A percentile compares a stretch with the other conserved stretches of the same genome.
phyloP scores from a whole-genome alignment of 116 monocot species.

The Zostera marina region DNA sequence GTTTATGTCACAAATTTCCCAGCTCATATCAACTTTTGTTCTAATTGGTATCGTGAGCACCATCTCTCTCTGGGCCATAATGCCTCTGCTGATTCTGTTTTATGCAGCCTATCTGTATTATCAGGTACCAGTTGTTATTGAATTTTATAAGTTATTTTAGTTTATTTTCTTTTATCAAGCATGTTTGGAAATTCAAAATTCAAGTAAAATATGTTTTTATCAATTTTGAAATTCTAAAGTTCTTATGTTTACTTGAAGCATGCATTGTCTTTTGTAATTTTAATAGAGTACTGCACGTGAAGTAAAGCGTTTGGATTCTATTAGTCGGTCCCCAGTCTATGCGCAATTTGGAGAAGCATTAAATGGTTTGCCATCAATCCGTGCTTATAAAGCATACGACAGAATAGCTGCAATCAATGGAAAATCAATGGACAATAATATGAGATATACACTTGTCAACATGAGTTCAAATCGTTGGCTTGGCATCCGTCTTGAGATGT shows the following conservation, averaged over 20 bases:
- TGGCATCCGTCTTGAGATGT: constrained; percentile 71
- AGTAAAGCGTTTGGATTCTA: constrained; percentile 89
- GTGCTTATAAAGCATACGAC: constrained; percentile 96
- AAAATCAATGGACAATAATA: constrained; percentile 93
- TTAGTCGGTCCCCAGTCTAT: constrained; percentile 95
- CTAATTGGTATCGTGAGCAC: constrained; percentile 95
- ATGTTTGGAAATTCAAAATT: neutral
- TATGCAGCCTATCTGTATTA: constrained; percentile 94
- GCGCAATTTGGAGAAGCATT: constrained; percentile 95
- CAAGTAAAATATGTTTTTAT: too few species aligned
- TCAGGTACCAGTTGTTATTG: constrained; percentile 43
- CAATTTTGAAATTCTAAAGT: too few species aligned
- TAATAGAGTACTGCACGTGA: constrained; percentile 75
- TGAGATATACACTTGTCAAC: constrained; percentile 89
- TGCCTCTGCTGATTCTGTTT: constrained; percentile 94
- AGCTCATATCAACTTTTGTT: constrained; percentile 95
- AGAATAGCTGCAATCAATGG: constrained; percentile 92
- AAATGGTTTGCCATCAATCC: constrained; percentile 86
- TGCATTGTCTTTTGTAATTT: constrained; percentile 4
- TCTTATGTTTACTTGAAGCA: too few species aligned
- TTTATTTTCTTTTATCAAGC: neutral
- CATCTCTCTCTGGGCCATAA: constrained; percentile 92
- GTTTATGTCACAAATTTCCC: constrained; percentile 83
- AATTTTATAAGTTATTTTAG: neutral
- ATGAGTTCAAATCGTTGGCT: constrained; percentile 92